Percentiles rank a stretch among this genome's conserved stretches.
These are phyloP conservation scores for Simplicillium sp. DNA, from an alignment of 2,329 filamentous ascomycete genomes.

Conservation along the genomic window DNA sequence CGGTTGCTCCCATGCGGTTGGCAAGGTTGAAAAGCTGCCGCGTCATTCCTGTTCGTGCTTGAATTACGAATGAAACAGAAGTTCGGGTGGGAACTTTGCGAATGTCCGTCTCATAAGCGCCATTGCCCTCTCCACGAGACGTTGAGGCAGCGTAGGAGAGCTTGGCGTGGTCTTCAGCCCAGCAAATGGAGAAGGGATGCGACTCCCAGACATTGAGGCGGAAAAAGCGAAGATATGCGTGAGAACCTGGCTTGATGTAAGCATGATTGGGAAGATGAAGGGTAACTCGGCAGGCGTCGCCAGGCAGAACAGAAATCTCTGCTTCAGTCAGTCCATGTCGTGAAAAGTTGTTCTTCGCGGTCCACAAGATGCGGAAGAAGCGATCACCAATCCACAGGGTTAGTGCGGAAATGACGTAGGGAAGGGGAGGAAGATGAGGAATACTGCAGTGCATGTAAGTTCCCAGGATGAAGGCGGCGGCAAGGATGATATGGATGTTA, in stretches of 20 bases:
- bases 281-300: slow-evolving; percentile 65
- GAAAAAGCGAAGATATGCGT: slow-evolving; percentile 73
- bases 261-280: slow-evolving; percentile 69
- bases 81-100: slow-evolving; percentile 39
- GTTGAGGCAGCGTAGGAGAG: slow-evolving; percentile 24
- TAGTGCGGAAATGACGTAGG: slow-evolving; percentile 52
- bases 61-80: slow-evolving; percentile 59
- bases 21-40: slow-evolving; percentile 60
- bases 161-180: slow-evolving; percentile 55
- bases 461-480: slow-evolving; percentile 48
- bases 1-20: slow-evolving; percentile 46
- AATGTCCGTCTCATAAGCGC: slow-evolving; percentile 48
- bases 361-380: slow-evolving; percentile 43
- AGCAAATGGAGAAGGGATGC: slow-evolving; percentile 72
- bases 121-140: slow-evolving; percentile 27
- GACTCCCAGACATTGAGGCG: slow-evolving; percentile 63
- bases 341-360: slow-evolving; percentile 59
- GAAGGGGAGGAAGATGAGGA: slow-evolving; percentile 42
- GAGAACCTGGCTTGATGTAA: slow-evolving; percentile 65
- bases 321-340: slow-evolving; percentile 45
- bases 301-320: slow-evolving; percentile 65
- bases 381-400: slow-evolving; percentile 62
- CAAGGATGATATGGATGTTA: slow-evolving; percentile 58
- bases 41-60: slow-evolving; percentile 67
- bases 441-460: slow-evolving; percentile 59